These are phyloP conservation scores for Bidens hawaiensis DNA, from an alignment of 140 eudicot species.

Conservation along the genomic window DNA sequence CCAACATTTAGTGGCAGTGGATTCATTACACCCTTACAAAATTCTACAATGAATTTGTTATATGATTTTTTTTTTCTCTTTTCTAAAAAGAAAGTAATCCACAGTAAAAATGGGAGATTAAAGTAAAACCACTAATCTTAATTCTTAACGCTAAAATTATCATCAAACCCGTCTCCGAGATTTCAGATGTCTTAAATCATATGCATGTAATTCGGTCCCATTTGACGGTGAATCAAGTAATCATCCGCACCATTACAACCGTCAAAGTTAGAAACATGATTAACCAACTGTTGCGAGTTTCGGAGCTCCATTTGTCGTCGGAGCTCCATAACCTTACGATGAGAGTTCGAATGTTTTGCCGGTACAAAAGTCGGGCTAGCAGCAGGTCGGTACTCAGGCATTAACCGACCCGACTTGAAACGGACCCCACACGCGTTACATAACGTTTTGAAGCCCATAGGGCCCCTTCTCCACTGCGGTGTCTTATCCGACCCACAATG, in stretches of 20 bases:
- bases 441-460: constrained; percentile 88
- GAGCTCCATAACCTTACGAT: constrained; percentile 91
- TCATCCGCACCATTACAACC: constrained; percentile 48
- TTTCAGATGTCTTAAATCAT: too few species aligned
- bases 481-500: constrained; percentile 97
- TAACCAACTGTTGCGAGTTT: constrained; percentile 36
- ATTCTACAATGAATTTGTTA: constrained; percentile 36
- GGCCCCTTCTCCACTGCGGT: constrained; percentile 98
- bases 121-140: not conserved
- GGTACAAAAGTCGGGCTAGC: constrained; percentile 87
- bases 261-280: constrained; percentile 38
- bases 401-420: constrained; percentile 89
- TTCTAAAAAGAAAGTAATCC: constrained; percentile 4
- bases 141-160: constrained; percentile 4
- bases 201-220: constrained; percentile 50
- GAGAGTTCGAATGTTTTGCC: constrained; percentile 82
- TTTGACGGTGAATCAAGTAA: constrained; percentile 59
- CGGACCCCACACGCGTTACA: constrained; percentile 97
- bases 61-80: not conserved
- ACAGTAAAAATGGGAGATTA: not conserved
- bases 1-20: constrained; percentile 27
- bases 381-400: constrained; percentile 96
- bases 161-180: too few species aligned
- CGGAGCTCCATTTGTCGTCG: constrained; percentile 86
- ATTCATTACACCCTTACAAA: constrained; percentile 30